phyloP scores from a whole-genome alignment of 2,329 filamentous ascomycete species.

The Penicillium sp. region DNA sequence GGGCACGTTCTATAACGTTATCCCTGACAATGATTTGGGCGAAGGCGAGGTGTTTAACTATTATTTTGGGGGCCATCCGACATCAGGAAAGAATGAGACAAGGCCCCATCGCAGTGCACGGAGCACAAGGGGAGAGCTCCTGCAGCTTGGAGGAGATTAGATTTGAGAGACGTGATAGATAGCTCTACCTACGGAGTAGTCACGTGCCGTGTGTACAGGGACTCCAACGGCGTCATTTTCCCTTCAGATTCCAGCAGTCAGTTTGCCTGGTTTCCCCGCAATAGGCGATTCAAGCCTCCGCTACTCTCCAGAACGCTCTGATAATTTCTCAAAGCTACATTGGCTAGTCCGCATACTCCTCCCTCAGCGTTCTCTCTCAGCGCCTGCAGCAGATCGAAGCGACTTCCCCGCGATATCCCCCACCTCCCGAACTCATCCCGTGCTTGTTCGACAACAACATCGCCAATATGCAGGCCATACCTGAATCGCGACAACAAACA shows the following conservation, averaged over 20 bases:
- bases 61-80: slow-evolving; percentile 12
- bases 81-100: slow-evolving; percentile 3
- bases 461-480: slow-evolving; percentile 63
- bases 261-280: background rate
- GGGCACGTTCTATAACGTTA: slow-evolving; percentile 7
- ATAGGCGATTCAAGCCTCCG: background rate
- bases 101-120: slow-evolving; percentile 2
- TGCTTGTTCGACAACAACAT: background rate
- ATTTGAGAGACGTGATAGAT: background rate
- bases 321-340: background rate
- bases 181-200: background rate
- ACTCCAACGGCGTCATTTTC: slow-evolving; percentile 6
- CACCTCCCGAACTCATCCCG: slow-evolving; percentile 8
- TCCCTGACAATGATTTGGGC: background rate
- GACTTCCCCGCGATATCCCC: slow-evolving; percentile 16
- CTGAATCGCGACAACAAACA: slow-evolving; percentile 80
- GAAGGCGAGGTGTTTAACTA: background rate
- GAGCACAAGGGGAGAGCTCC: slow-evolving; percentile 5
- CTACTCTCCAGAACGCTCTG: slow-evolving; percentile 2
- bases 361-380: background rate
- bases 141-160: background rate
- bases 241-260: background rate
- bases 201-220: slow-evolving; percentile 5
- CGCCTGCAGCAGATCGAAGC: background rate
- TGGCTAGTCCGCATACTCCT: background rate